These are phyloP conservation scores for Fusarium pseudonygamai DNA, from an alignment of 2,329 filamentous ascomycete species.

Conservation along the genomic window DNA sequence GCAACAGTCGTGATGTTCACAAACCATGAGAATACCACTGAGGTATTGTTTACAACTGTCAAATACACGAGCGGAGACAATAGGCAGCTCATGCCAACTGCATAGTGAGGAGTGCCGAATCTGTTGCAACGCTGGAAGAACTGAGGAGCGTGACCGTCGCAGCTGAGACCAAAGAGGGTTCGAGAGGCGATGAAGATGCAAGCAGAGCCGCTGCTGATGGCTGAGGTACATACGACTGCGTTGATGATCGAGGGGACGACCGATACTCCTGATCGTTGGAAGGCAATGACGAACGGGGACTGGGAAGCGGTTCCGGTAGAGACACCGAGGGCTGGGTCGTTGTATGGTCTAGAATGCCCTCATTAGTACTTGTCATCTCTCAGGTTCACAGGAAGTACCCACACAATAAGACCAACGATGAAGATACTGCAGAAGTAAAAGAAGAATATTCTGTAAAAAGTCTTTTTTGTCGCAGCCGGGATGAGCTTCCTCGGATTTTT, in stretches of 20 bases:
- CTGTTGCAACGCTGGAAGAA: neutral
- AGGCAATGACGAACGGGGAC: neutral
- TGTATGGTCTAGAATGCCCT: neutral
- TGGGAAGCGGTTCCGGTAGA: neutral
- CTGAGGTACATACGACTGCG: neutral
- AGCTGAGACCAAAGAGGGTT: neutral
- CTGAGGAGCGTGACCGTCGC: neutral
- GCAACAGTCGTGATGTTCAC: neutral
- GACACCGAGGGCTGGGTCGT: neutral
- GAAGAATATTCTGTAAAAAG: neutral
- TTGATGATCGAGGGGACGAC: neutral
- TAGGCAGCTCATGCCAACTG: neutral
- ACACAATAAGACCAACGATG: neutral
- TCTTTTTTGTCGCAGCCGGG: neutral
- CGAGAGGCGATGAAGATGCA: neutral
- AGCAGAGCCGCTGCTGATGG: neutral
- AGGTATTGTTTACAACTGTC: neutral
- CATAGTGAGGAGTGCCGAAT: neutral
- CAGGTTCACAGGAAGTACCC: fast-evolving
- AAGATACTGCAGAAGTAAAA: neutral
- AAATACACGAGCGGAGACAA: neutral
- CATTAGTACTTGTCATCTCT: too few relatives aligned
- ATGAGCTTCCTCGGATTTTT: neutral
- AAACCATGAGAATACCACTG: neutral
- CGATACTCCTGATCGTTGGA: neutral